phyloP scores from a whole-genome alignment of 2,329 filamentous ascomycete genomes.

The Cordyceps cicadae region DNA sequence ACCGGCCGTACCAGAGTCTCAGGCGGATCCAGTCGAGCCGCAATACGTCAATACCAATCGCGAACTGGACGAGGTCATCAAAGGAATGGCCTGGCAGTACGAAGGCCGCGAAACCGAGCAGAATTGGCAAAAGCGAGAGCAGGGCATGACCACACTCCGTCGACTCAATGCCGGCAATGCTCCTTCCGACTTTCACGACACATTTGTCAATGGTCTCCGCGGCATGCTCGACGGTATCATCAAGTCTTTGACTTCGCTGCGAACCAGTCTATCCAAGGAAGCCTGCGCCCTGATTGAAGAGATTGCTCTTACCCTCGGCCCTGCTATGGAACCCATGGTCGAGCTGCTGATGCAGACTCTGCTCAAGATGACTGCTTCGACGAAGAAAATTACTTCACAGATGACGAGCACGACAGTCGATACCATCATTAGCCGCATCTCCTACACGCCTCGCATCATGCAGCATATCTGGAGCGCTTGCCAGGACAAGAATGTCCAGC shows the following conservation, averaged over 20 bases:
- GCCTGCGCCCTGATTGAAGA: conserved; percentile 81
- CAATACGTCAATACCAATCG: conserved; percentile 74
- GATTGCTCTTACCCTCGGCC: conserved; percentile 64
- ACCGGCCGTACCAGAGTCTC: conserved; percentile 51
- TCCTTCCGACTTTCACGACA: conserved; percentile 63
- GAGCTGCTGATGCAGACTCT: conserved; percentile 84
- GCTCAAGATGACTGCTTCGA: conserved; percentile 79
- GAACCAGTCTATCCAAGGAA: conserved; percentile 84
- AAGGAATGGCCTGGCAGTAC: conserved; percentile 71
- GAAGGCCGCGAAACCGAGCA: conserved; percentile 84
- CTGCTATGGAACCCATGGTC: conserved; percentile 77
- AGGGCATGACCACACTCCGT: conserved; percentile 67
- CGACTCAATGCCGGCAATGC: conserved; percentile 78
- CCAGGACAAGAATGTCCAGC: conserved; percentile 89
- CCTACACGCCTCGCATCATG: conserved; percentile 73
- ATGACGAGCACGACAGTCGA: conserved; percentile 77
- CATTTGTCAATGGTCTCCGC: conserved; percentile 64
- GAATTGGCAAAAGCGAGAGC: conserved; percentile 85
- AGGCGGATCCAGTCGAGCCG: conserved; percentile 65
- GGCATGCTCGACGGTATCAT: conserved; percentile 76
- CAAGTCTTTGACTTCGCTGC: conserved; percentile 72
- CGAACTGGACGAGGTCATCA: conserved; percentile 81
- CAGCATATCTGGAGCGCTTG: conserved; percentile 76
- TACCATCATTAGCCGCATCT: conserved; percentile 66
- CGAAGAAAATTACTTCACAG: conserved; percentile 87